Conservation (phyloP, 305 asterid genomes). For the Stenogyne calaminthoides region DNA sequence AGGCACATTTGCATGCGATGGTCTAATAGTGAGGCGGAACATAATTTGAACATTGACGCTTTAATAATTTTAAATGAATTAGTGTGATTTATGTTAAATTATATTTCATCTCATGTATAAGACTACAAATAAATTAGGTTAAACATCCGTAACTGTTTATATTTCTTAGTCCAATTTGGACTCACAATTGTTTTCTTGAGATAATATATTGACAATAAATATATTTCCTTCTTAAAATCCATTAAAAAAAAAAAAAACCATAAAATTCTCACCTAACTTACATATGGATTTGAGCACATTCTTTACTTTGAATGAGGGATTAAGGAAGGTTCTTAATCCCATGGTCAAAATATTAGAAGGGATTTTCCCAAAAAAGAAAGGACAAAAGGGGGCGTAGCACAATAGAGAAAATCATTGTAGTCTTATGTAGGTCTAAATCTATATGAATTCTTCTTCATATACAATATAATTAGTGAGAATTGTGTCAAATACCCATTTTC, state of each 20-base stretch:
- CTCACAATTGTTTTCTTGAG: not conserved
- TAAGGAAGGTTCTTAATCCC: slow-evolving; percentile 5
- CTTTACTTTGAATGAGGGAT: not conserved
- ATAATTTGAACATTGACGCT: too few species aligned
- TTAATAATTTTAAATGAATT: too few species aligned
- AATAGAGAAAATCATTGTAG: slow-evolving; percentile 3
- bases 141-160: too few species aligned
- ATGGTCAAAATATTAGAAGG: not conserved
- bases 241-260: not conserved
- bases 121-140: not conserved
- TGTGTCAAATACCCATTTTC: too few species aligned
- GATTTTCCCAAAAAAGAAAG: slow-evolving; percentile 24
- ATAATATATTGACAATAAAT: not conserved
- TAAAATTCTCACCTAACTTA: not conserved
- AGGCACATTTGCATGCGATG: too few species aligned
- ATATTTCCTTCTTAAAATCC: not conserved
- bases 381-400: not conserved
- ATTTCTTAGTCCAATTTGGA: not conserved
- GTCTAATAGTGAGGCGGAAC: too few species aligned
- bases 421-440: too few species aligned
- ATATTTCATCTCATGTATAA: too few species aligned
- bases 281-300: slow-evolving; percentile 4
- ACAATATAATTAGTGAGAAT: too few species aligned
- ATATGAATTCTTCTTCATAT: not conserved
- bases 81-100: too few species aligned